Base-by-base conservation (phyloP, 345 rosid species). In the Gossypium stocksii region DNA sequence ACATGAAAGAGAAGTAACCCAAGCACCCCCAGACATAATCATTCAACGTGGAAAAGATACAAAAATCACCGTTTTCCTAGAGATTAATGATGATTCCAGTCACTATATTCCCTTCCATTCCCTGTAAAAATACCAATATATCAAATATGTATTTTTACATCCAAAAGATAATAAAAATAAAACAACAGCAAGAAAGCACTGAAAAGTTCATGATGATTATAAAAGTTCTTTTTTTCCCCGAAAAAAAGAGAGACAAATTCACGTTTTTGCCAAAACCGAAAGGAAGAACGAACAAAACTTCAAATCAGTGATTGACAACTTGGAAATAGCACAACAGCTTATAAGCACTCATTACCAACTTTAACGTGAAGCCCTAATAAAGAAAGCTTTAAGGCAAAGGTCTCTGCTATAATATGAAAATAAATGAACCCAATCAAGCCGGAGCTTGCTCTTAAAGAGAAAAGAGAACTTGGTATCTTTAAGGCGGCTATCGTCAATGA, bases 1-100 rank as follows among this genome's bases (percentile, higher is more conserved):
- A 82, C 97, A 91, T 0, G 97, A 89, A 19, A 86, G 85, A 25
- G 91, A 81, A 9, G 78, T 63, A 79, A 88, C 77, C 97, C 93
- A 90, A 20, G 87, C 38, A 54, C 79, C 66, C 29, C 91, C 80
- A 66, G 86, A 60, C 94, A 85, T 86, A 56, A 59, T 78, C 48
- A 29, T 22, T 22, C 62, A 17, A 15, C 46, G 67, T 64, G 17
- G 52, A 60, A 11, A 46, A 45, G 23, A 57, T 0, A 10, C 14
- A 44, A 53, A 62, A 77, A 54, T 7, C 41, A 59, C 63, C 16
- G 16, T 59, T 25, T 13, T 60, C 27, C 27, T 29, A 60, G 41
- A 25, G 3, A 11, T 27, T 27, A 15, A 60, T 14, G 2, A 60
- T 60, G 2, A 27, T 60, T 60, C 43, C 64, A 4, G 3, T 9